A percentile compares a stretch with the other conserved stretches of the same genome.
Evolutionary conservation across 208 protist genomes (phyloP).

Genomic region (Naegleria lovaniensis): DNA sequence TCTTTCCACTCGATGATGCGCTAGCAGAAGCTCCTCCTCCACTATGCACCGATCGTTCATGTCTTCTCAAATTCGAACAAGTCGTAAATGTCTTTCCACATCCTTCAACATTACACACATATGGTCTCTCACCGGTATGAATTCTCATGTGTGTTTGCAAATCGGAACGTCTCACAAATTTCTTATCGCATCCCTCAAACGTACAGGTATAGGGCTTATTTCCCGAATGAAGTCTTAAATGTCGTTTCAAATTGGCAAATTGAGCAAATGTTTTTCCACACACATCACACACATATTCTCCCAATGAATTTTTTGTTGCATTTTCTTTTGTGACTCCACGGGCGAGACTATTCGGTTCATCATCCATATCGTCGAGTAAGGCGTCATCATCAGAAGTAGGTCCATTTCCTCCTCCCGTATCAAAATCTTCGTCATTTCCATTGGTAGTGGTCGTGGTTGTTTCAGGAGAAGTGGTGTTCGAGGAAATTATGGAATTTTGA

Average conservation of each 20-base stretch:
- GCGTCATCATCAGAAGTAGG: neutral
- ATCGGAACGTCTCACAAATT: constrained; percentile 27
- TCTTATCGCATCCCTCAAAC: constrained; percentile 26
- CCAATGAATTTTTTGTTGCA: neutral
- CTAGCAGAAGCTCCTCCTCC: no score
- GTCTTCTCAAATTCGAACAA: constrained; percentile 21
- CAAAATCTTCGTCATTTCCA: neutral
- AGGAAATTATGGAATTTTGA: neutral
- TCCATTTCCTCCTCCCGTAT: neutral
- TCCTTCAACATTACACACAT: constrained; percentile 21
- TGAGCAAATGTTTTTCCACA: constrained; percentile 32
- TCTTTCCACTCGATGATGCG: no score
- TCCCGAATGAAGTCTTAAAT: constrained; percentile 24
- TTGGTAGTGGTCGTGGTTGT: neutral
- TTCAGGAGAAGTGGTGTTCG: no score
- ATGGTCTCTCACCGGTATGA: constrained; percentile 35
- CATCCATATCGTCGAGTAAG: neutral
- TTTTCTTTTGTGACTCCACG: neutral
- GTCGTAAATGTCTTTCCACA: constrained; percentile 35
- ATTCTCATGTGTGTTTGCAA: constrained; percentile 27
- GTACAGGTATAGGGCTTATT: constrained; percentile 28
- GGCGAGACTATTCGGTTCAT: neutral
- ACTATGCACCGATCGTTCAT: constrained; percentile 14
- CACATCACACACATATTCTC: neutral
- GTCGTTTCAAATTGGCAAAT: constrained; percentile 21